Percentiles rank a stretch among this genome's conserved stretches.
phyloP scores from a whole-genome alignment of 2,329 filamentous ascomycete genomes.

The Massarina eburnea region DNA sequence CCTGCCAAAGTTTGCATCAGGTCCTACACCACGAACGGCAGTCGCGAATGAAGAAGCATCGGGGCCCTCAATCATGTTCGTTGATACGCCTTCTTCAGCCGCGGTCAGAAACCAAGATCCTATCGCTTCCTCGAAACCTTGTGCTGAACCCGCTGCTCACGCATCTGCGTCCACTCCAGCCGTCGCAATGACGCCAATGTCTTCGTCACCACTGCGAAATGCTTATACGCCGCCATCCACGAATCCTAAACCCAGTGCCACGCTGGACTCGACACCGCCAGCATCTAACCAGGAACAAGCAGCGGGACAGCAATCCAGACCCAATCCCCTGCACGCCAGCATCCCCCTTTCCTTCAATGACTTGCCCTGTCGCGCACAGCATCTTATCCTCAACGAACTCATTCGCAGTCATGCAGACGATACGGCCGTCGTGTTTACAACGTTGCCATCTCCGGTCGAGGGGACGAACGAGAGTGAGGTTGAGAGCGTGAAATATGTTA shows the following conservation, averaged over 20 bases:
- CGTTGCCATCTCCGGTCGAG: conserved; percentile 76
- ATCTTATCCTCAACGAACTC: conserved; percentile 83
- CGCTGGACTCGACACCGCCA: conserved; percentile 1
- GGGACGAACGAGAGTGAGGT: conserved; percentile 72
- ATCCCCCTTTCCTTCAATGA: conserved; percentile 82
- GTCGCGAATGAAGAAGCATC: conserved; percentile 64
- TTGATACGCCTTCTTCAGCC: conserved; percentile 45
- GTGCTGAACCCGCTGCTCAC: too few relatives aligned
- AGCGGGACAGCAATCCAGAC: conserved; percentile 28
- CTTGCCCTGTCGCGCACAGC: conserved; percentile 78
- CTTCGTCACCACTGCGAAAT: not conserved
- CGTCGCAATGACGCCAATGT: not conserved
- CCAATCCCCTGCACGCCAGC: conserved; percentile 61
- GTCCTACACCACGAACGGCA: conserved; percentile 69
- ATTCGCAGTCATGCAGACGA: conserved; percentile 55
- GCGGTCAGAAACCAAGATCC: conserved; percentile 22
- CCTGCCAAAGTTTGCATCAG: conserved; percentile 68
- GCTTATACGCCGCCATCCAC: not conserved
- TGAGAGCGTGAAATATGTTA: conserved; percentile 73
- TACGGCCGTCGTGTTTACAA: conserved; percentile 80
- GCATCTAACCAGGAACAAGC: not conserved
- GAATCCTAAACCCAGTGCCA: not conserved
- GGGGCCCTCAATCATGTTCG: conserved; percentile 76
- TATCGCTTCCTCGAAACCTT: conserved; percentile 13
- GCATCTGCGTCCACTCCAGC: too few relatives aligned